Percentiles rank a stretch among this genome's conserved stretches.
Evolutionary conservation across 1,284 basidiomycete species (phyloP).

Genomic region (Cutaneotrichosporon cavernicola): DNA sequence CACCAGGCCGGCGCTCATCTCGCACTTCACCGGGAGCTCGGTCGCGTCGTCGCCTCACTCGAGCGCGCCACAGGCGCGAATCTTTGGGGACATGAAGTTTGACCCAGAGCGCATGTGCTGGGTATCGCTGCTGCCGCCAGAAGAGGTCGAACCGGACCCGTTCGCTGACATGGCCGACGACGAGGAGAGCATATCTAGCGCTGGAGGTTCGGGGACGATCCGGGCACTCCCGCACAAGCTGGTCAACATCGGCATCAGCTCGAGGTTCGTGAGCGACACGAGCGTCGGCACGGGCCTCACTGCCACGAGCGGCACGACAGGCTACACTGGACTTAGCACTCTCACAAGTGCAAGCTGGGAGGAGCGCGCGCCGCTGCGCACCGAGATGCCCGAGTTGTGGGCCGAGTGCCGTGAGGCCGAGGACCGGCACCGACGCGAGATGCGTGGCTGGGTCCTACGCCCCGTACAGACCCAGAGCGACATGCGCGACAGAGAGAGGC

Average conservation of each 20-base stretch:
- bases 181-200: conserved; percentile 58
- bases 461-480: conserved; percentile 25
- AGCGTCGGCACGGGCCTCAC: conserved; percentile 1
- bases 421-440: conserved; percentile 72
- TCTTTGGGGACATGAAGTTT: conserved; percentile 97
- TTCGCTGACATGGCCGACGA: conserved; percentile 87
- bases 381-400: conserved; percentile 57
- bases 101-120: conserved; percentile 92
- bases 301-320: background rate
- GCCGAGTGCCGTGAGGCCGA: conserved; percentile 71
- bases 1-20: conserved; percentile 90
- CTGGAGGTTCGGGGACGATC: conserved; percentile 68
- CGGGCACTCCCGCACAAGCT: conserved; percentile 31
- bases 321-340: conserved; percentile 37
- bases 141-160: conserved; percentile 89
- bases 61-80: conserved; percentile 53
- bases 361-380: conserved; percentile 19
- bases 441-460: conserved; percentile 66
- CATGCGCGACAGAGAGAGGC: conserved; percentile 34
- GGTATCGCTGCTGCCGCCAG: conserved; percentile 76
- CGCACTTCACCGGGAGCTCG: conserved; percentile 78
- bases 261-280: conserved; percentile 6
- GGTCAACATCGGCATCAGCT: conserved; percentile 28
- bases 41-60: conserved; percentile 43
- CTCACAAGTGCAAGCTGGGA: conserved; percentile 24